Percentiles rank a stretch among this genome's conserved stretches.
These are phyloP conservation scores for Kregervanrija fluxuum DNA, from an alignment of 805 yeast species.

Conservation along the genomic window DNA sequence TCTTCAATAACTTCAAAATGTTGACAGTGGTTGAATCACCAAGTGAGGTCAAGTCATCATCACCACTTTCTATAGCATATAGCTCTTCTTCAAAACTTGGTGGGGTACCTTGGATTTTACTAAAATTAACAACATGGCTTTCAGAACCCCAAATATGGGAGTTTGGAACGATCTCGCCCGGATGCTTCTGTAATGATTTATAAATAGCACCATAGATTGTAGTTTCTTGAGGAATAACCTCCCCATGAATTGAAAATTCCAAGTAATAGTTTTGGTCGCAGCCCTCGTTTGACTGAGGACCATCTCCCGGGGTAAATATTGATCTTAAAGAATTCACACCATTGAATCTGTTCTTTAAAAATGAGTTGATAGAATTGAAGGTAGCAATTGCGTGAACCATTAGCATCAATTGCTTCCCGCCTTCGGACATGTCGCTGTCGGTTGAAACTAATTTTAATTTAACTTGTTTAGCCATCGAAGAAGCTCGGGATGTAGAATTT, in stretches of 20 bases:
- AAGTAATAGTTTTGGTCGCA: slow-evolving; percentile 28
- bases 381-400: slow-evolving; percentile 58
- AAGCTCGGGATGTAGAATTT: slow-evolving; percentile 32
- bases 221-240: slow-evolving; percentile 51
- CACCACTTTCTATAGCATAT: slow-evolving; percentile 23
- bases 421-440: slow-evolving; percentile 26
- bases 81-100: slow-evolving; percentile 23
- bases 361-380: slow-evolving; percentile 42
- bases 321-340: slow-evolving; percentile 20
- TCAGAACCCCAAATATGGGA: slow-evolving; percentile 49
- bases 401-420: slow-evolving; percentile 28
- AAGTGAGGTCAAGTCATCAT: slow-evolving; percentile 23
- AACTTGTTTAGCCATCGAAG: slow-evolving; percentile 66
- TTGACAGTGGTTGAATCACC: slow-evolving; percentile 29
- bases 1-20: slow-evolving; percentile 42
- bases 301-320: slow-evolving; percentile 7
- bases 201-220: slow-evolving; percentile 74
- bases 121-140: slow-evolving; percentile 45
- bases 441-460: slow-evolving; percentile 45
- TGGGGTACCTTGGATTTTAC: slow-evolving; percentile 27
- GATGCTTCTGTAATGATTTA: slow-evolving; percentile 34
- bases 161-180: slow-evolving; percentile 37
- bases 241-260: slow-evolving; percentile 54
- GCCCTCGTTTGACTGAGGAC: too few species aligned
- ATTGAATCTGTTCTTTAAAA: slow-evolving; percentile 35